Percentiles rank a stretch among this genome's conserved stretches.
Conservation (phyloP, 345 rosid species). For the Pistacia vera region DNA sequence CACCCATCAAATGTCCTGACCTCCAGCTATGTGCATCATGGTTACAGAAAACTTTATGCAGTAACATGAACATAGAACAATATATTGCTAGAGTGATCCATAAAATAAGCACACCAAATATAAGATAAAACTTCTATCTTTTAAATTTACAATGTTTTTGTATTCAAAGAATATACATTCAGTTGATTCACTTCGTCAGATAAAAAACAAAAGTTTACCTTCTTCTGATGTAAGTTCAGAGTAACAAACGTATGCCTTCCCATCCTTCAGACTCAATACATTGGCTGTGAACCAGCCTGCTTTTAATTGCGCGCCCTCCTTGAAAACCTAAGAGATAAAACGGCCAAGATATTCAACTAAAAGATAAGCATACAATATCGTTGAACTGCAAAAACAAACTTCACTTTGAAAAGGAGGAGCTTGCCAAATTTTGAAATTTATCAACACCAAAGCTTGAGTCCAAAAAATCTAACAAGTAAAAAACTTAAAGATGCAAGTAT, state of each 20-base stretch:
- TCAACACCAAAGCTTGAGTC: neutral
- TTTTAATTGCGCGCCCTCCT: constrained; percentile 64
- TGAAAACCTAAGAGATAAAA: constrained; percentile 58
- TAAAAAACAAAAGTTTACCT: constrained; percentile 48
- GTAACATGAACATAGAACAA: neutral
- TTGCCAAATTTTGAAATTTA: neutral
- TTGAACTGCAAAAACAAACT: neutral
- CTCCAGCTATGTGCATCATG: neutral
- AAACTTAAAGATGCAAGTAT: neutral
- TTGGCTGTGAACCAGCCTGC: constrained; percentile 85
- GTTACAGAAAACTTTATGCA: neutral
- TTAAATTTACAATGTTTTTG: neutral
- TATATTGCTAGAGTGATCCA: neutral
- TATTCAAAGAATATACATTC: constrained; percentile 8
- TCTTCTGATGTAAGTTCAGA: constrained; percentile 57
- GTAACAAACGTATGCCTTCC: constrained; percentile 77
- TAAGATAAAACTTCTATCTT: neutral
- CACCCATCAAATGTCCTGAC: neutral
- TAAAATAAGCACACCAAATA: neutral
- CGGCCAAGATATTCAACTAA: neutral
- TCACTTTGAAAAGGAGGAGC: neutral
- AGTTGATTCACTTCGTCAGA: neutral
- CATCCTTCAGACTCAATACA: constrained; percentile 70
- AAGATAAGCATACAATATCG: constrained; percentile 1
- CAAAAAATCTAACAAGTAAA: neutral